Evolutionary conservation across 495 filamentous ascomycete species (phyloP).

Genomic region (Aspergillus panamensis): DNA sequence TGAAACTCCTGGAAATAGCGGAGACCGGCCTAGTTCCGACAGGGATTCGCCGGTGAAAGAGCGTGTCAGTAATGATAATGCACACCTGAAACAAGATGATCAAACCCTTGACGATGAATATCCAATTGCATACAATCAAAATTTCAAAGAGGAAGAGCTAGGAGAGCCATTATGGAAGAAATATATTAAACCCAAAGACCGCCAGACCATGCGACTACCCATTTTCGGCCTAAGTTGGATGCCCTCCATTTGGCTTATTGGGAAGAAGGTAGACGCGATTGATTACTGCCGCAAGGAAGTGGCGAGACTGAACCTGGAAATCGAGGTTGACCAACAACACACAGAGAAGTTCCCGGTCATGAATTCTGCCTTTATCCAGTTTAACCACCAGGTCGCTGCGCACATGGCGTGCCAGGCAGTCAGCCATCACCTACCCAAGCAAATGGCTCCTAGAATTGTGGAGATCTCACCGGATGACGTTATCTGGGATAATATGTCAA

Average conservation of each 20-base stretch:
- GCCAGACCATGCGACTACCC: conserved; percentile 81
- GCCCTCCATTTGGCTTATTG: conserved; percentile 72
- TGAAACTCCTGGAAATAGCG: conserved; percentile 25
- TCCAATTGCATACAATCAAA: conserved; percentile 64
- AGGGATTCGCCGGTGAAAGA: conserved; percentile 21
- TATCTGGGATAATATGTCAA: conserved; percentile 96
- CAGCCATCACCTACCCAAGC: conserved; percentile 85
- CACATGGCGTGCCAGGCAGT: conserved; percentile 97
- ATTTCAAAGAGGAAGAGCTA: conserved; percentile 58
- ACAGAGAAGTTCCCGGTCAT: conserved; percentile 88
- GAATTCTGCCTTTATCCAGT: conserved; percentile 98
- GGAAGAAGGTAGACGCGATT: conserved; percentile 92
- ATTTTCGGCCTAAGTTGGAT: conserved; percentile 79
- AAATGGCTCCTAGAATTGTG: conserved; percentile 89
- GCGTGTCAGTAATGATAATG: conserved; percentile 14
- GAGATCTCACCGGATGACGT: conserved; percentile 94
- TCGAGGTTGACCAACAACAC: conserved; percentile 83
- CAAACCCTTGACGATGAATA: conserved; percentile 55
- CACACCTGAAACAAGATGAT: conserved; percentile 30
- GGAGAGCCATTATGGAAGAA: conserved; percentile 76
- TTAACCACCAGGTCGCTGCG: conserved; percentile 95
- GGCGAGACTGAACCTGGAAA: conserved; percentile 86
- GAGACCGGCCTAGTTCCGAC: conserved; percentile 16
- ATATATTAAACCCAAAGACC: conserved; percentile 75
- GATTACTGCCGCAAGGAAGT: conserved; percentile 86